Percentiles rank a stretch among this genome's conserved stretches.
phyloP scores from a whole-genome alignment of 2,329 filamentous ascomycete species.

The Botrytis fragariae region DNA sequence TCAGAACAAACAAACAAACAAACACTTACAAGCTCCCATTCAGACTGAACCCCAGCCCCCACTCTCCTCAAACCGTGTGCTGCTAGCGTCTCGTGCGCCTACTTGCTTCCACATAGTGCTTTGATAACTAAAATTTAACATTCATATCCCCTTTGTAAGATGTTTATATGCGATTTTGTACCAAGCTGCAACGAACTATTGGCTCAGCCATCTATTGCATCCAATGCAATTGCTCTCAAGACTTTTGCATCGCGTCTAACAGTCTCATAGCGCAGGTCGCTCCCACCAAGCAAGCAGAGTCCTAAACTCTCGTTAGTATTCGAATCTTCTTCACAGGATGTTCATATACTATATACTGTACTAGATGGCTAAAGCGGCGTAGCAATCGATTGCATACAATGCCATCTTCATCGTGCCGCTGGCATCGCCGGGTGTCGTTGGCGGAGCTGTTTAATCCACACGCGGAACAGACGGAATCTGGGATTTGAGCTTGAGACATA shows the following conservation, averaged over 20 bases:
- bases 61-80: not conserved
- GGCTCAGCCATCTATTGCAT: not conserved
- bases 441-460: accelerated
- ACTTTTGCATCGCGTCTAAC: not conserved
- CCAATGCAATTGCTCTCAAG: not conserved
- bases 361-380: accelerated
- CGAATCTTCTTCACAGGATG: not conserved
- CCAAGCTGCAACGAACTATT: not conserved
- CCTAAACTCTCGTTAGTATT: not conserved
- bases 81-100: not conserved
- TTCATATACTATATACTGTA: not conserved
- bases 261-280: not conserved
- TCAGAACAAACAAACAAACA: not conserved
- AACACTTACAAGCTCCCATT: not conserved
- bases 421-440: not conserved
- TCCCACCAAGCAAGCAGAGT: not conserved
- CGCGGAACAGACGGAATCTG: not conserved
- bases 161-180: not conserved
- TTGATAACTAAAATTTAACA: not conserved
- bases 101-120: not conserved
- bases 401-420: accelerated
- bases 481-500: accelerated
- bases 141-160: accelerated
- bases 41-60: not conserved
- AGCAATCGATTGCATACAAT: not conserved